phyloP scores from a whole-genome alignment of 345 rosid species.

The Dipteronia sinensis region DNA sequence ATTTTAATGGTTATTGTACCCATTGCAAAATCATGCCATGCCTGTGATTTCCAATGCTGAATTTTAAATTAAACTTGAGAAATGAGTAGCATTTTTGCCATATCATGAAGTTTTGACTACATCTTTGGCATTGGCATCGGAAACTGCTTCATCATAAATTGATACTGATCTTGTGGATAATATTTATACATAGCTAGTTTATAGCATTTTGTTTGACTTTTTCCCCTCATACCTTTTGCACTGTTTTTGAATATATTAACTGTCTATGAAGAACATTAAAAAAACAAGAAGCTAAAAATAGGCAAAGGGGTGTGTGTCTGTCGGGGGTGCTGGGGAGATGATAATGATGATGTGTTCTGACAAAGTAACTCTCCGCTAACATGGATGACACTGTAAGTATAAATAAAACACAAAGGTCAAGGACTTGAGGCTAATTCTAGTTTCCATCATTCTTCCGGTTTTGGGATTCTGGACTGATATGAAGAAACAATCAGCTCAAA shows the following conservation, averaged over 20 bases:
- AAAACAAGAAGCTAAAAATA: neutral
- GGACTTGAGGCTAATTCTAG: neutral
- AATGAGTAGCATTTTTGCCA: neutral
- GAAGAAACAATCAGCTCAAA: neutral
- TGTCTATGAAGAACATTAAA: neutral
- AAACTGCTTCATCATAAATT: neutral
- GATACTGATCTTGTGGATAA: neutral
- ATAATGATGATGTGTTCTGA: neutral
- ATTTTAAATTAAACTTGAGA: neutral
- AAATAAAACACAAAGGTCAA: neutral
- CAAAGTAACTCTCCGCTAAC: neutral
- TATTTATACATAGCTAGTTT: neutral
- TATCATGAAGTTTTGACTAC: neutral
- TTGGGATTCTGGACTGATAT: neutral
- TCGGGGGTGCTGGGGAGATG: neutral
- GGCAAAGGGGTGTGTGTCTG: neutral
- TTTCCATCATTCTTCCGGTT: neutral
- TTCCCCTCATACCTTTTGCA: neutral
- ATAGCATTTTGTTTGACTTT: neutral
- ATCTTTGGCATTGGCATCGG: neutral
- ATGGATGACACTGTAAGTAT: neutral
- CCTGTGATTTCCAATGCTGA: neutral
- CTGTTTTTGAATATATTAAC: neutral
- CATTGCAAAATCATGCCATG: slow-evolving; percentile 8
- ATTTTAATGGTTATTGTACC: slow-evolving; percentile 12